Evolutionary conservation across 208 protist genomes (phyloP), one percentile per base, ranked within the genome.

Genomic region (Trypanosoma scelopori): DNA sequence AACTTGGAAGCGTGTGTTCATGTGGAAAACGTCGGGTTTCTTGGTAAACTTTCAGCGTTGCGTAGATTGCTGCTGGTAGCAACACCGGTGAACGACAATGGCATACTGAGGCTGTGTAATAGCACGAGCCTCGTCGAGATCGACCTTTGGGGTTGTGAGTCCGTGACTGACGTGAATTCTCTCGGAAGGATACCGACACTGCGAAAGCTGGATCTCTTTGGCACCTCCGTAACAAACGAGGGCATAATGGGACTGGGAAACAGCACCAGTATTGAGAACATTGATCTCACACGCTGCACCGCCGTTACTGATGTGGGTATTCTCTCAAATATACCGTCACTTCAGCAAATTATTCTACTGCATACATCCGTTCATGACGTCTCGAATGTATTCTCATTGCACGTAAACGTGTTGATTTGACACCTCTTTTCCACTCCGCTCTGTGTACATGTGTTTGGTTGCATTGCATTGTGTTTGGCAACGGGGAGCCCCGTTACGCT

Each of bases 141-240:
- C 18, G 64, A 71, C 22, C 37, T 91, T 6, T 59, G 69, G 18
- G 82, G 74, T 16, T 89, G 87, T 42, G 45, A 55, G 3, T 48
- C 50, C 18, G 57, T 91, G 15, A 81, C 78, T 4, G 79, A 80
- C 64, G 58, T 93, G 25, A 75, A 69, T 45, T 66, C 65, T 48
- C 61, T 93, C 3, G 72, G 75, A 43, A 28, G 32, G 9, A 78
- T 93, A 48, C 42, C 41, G 6, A 59, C 61, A 32, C 68, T 93
- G 41, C 52, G 50, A 25, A 73, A 68, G 22, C 55, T 89, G 42
- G 64, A 84, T 48, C 55, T 82, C 13, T 73, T 81, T n/a, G 62
- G 74, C 16, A 84, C 79, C 1, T 61, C 69, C 48, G 55, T 92
- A 27, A 89, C 76, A 13, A 82, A 80, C 57, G 72, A 80, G 12